Evolutionary conservation across 805 yeast genomes (phyloP), one percentile per base, ranked within the genome.

Genomic region (Candida berthetii): DNA sequence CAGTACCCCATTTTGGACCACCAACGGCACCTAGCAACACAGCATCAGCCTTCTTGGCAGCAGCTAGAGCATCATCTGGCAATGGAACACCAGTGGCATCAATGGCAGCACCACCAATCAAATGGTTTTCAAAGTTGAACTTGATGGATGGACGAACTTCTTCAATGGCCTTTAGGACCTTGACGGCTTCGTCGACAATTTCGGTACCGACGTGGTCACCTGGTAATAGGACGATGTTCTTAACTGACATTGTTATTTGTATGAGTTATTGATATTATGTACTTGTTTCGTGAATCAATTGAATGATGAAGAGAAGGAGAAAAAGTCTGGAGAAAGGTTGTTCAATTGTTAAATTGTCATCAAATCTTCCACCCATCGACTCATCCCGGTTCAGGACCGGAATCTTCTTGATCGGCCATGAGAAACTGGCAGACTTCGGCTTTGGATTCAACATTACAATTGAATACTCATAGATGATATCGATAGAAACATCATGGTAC

Each of bases 1-100:
- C 97, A 22, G 97, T 86, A 31, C 98, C 98, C 99, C 99, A 93
- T 68, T 93, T 93, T 47, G 99, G 99, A 28, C 99, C 99, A 48
- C 99, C 99, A 28, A 93, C 99, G 8, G 99, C 96, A 51, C 99
- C 99, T 43, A 93, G 73, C 50, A 93, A 70, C n/a, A 93, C 96
- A 20, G 98, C 99, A 61, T 91, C 95, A 1, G 98, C 83, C 36
- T 69, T 68, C 65, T 87, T 89, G 31, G 97, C 76, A 9, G 96
- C 89, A 36, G 69, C 85, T 37, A 93, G 72, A 3, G 96, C 76
- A 43, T 74, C 91, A 45, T 85, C 95, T 14, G 96, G 85, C 49
- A 93, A 72, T 44, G 99, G 97, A 39, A 62, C 82, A 41, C 99
- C 99, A 36, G 95, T 83, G 43, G 96, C 96, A 62, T 93, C 99